Evolutionary conservation across 768 basidiomycete genomes (phyloP), one percentile per base, ranked within the genome.

Genomic region (Chalciporus pseudorubinellus): DNA sequence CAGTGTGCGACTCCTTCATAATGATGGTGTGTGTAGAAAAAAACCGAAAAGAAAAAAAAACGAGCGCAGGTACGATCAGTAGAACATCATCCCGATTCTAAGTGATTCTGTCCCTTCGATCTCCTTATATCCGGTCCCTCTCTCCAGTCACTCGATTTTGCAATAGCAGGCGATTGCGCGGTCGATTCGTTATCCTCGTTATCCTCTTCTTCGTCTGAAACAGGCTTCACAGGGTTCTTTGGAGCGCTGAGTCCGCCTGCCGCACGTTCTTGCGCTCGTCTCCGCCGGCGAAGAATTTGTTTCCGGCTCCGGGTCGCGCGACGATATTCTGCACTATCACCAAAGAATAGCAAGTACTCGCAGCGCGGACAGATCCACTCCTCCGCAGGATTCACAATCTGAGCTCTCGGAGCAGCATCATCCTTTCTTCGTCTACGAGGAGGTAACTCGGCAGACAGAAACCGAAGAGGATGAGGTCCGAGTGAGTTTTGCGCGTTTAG

Each of bases 291-390:
- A 58, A 94, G 73, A 42, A 94, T 85, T 77, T 85, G 87, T 74
- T 90, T 91, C 54, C 92, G 72, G 57, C 77, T 83, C 68, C 82
- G 73, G 52, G 92, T 72, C 39, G 84, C 86, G 40, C 77, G 74
- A 56, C 80, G 75, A 66, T 88, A 85, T 48, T 75, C 79, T 48
- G 70, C 51, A 36, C 88, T 88, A 45, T 87, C 86, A n/a, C 92
- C 92, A 66, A 88, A 98, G 68, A 95, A 95, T 50, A 98, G 64
- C 51, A 84, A 77, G 67, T 93, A 95, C 72, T 98, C 95, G 74
- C 95, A 98, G 61, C 88, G 89, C 55, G 88, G 81, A 66, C 95
- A 98, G 52, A 98, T 85, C 87, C 91, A 97, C 67, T 98, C 95
- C 20, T 97, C 92, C 29, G 71, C 77, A 8, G 84, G 82, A 52